Base-by-base conservation (phyloP, 108 stramenopile species). In the Chaetoceros tenuissimus region DNA sequence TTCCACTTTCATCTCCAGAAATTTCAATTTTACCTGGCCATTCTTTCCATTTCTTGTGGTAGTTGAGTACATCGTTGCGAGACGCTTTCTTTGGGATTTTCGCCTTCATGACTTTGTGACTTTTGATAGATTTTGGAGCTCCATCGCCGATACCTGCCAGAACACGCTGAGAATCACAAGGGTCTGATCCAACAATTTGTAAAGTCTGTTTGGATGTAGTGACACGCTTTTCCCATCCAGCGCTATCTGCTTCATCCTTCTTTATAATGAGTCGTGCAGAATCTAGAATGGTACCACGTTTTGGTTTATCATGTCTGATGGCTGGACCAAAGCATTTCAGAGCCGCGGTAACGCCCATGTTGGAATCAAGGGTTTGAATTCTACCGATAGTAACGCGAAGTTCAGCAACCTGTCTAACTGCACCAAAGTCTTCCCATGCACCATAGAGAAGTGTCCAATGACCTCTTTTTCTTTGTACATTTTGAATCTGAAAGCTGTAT, bases 31-130 rank as follows among this genome's bases (percentile, higher is more conserved):
- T 57, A 24, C 57, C 27, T 21, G 86, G 86, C 81, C 82, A 88
- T 2, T 59, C 72, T 43, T 80, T 65, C 82, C 82, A 88, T 27
- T 75, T 72, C 13, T 74, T 40, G 16, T 77, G 59, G 31, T 81
- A 85, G 8, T 48, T 28, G 22, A 60, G 52, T 20, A 76, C 40
- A 56, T 34, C 43, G 53, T 76, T 76, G 31, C 75, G 50, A 22
- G 71, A 72, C 1, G 19, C 29, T 21, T 22, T 47, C 25, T 48
- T 66, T 59, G 0, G 74, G 51, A 24, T 13, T 24, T 2, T 58
- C 40, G 57, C 31, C 13, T 53, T 66, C 17, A 13, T 23, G 43
- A 58, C 27, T 23, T 63, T 51, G 18, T 16, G 71, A 7, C 25
- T 30, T 0, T 53, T 22, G 25, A 76, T 55, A 5, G 46, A 57